A percentile compares a stretch with the other conserved stretches of the same genome.
Conservation (phyloP, 495 filamentous ascomycete genomes). For the Penicillium parvum region DNA sequence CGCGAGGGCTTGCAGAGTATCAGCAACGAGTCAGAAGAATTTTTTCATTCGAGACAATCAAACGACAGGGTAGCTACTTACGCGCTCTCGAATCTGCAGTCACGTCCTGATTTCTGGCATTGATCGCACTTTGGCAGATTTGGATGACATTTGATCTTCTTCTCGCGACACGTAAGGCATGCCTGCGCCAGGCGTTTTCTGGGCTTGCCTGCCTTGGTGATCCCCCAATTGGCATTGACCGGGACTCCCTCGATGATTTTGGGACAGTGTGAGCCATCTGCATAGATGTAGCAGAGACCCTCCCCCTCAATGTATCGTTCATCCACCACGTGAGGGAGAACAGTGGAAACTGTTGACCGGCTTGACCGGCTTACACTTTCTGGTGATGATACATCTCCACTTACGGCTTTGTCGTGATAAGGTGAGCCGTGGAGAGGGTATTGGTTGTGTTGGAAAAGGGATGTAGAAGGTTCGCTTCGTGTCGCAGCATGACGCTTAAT, state of each 20-base stretch:
- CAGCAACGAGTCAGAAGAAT: constrained; percentile 7
- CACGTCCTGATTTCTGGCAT: constrained; percentile 81
- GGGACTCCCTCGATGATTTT: constrained; percentile 78
- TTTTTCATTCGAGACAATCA: background rate
- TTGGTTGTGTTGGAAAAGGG: constrained; percentile 13
- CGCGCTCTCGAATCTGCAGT: constrained; percentile 85
- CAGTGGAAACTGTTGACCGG: constrained; percentile 14
- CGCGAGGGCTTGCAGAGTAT: constrained; percentile 31
- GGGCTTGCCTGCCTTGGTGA: constrained; percentile 89
- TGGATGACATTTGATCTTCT: constrained; percentile 95
- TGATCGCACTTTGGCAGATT: constrained; percentile 81
- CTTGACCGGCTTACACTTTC: constrained; percentile 16
- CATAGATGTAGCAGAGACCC: constrained; percentile 81
- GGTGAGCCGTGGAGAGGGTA: constrained; percentile 9
- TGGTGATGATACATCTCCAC: constrained; percentile 19
- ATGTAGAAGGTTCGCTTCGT: constrained; percentile 20
- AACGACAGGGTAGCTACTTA: constrained; percentile 46
- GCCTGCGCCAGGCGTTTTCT: constrained; percentile 85
- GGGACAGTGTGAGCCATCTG: constrained; percentile 78
- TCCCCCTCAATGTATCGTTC: constrained; percentile 63
- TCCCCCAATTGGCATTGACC: constrained; percentile 88
- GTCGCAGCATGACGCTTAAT: constrained; percentile 16
- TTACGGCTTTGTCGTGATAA: constrained; percentile 15
- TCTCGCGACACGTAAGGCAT: constrained; percentile 85
- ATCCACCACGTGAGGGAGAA: constrained; percentile 44